Base-by-base conservation (phyloP, 257 asterid genomes). In the Solanum chilense region DNA sequence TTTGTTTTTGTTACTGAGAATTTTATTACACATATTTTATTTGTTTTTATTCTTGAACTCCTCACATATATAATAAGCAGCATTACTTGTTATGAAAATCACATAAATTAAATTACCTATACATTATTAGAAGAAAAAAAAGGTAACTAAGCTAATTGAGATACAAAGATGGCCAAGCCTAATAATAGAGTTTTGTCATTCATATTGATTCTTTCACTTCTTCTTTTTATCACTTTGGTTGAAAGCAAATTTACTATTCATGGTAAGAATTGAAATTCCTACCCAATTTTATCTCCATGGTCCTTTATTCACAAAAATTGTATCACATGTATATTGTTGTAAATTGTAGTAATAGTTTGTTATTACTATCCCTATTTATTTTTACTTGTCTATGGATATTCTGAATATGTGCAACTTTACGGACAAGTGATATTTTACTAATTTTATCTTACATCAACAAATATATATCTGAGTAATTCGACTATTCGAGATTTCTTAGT, bases 121-220 rank as follows among this genome's bases (percentile, higher is more conserved):
- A 27, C 18, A 3, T 78, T 78, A 3, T 78, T 78, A 25, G 41
- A 27, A 52, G 25, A 20, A 78, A 9, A 15, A 13, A 44, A 45
- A 45, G 0, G 3, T 27, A 7, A 77, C 25, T 44, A n/a, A 42
- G 33, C 31, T 27, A 42, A 16, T 52, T 44, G 31, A 45, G 15
- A 25, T 29, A 78, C 41, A 81, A 83, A 86, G 77, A 91, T 92
- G 94, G 92, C 89, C 52, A 88, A 86, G 42, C 27, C 88, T 58
- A 74, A 85, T 90, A 78, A 62, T 80, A 89, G 77, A 31, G 15
- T 78, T 78, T 78, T 83, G 9, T 60, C 85, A n/a, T 58, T 64
- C 58, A 9, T 88, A 11, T 62, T n/a, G 44, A 80, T 47, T 5
- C 68, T 80, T 82, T 60, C 89, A 7, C 25, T 92, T 62, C 25